Evolutionary conservation across 768 basidiomycete species (phyloP).

Genomic region (Rhizopogon rudus): DNA sequence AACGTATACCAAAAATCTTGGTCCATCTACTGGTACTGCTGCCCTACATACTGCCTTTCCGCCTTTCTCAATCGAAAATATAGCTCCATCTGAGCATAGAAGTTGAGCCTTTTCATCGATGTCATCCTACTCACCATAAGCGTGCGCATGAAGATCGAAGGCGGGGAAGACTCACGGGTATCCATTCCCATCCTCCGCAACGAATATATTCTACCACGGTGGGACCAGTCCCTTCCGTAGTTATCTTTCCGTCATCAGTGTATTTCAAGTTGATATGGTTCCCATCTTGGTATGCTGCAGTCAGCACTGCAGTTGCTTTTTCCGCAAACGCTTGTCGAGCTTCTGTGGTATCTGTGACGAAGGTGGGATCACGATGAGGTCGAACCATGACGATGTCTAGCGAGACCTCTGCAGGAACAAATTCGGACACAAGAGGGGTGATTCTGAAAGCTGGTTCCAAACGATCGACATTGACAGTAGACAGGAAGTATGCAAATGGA

Average conservation of each 20-base stretch:
- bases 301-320: constrained; percentile 50
- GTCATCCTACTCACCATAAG: constrained; percentile 40
- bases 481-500: constrained; percentile 84
- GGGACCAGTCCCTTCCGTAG: constrained; percentile 39
- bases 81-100: constrained; percentile 76
- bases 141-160: not conserved
- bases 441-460: constrained; percentile 82
- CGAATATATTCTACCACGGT: constrained; percentile 74
- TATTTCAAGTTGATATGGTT: constrained; percentile 63
- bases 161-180: constrained; percentile 50
- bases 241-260: constrained; percentile 35
- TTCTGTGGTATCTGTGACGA: constrained; percentile 35
- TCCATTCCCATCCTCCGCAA: constrained; percentile 83
- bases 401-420: constrained; percentile 39
- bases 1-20: constrained; percentile 44
- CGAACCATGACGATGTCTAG: constrained; percentile 78
- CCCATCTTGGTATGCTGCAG: constrained; percentile 75
- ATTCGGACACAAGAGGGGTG: constrained; percentile 50
- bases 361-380: constrained; percentile 55
- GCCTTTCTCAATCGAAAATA: constrained; percentile 54
- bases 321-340: constrained; percentile 45
- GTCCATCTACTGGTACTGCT: constrained; percentile 27
- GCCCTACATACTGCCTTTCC: constrained; percentile 53
- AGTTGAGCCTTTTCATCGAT: constrained; percentile 60
- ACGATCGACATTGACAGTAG: constrained; percentile 79